A percentile compares a stretch with the other conserved stretches of the same genome.
Evolutionary conservation across 2,329 filamentous ascomycete genomes (phyloP).

Genomic region (Fonsecaea pedrosoi): DNA sequence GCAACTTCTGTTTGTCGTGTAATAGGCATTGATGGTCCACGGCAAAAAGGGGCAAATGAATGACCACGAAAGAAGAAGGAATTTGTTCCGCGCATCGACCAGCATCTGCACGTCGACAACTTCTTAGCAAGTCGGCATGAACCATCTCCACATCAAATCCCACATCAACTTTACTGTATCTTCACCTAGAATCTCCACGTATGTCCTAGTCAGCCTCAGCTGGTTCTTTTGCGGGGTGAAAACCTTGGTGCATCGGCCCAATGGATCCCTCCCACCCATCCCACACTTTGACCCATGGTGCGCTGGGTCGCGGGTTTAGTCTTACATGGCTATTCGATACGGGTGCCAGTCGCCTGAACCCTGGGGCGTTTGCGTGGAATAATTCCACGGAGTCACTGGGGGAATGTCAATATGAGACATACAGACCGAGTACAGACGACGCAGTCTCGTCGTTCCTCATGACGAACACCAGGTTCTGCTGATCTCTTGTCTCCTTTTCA

Average conservation of each 20-base stretch:
- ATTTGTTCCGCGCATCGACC: neutral
- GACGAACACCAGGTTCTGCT: neutral
- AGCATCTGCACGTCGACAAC: neutral
- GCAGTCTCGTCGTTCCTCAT: too few species aligned
- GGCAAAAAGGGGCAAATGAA: too few species aligned
- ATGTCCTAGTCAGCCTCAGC: neutral
- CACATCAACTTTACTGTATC: too few species aligned
- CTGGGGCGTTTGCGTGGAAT: slow-evolving; percentile 5
- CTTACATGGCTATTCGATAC: too few species aligned
- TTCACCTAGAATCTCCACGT: neutral
- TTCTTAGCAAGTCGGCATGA: too few species aligned
- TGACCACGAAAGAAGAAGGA: neutral
- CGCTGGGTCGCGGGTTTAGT: neutral
- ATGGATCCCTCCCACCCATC: neutral
- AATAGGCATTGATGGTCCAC: neutral
- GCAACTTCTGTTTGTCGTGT: too few species aligned
- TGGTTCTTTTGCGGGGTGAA: slow-evolving; percentile 3
- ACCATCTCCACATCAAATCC: too few species aligned
- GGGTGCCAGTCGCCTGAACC: neutral
- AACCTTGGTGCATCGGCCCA: neutral
- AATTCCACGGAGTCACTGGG: neutral
- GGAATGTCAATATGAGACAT: too few species aligned
- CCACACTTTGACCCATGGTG: neutral
- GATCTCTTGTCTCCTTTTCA: neutral
- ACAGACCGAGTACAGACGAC: too few species aligned